Conservation (phyloP, 148 eudicot genomes). For the Rhododendron kiyosumense region DNA sequence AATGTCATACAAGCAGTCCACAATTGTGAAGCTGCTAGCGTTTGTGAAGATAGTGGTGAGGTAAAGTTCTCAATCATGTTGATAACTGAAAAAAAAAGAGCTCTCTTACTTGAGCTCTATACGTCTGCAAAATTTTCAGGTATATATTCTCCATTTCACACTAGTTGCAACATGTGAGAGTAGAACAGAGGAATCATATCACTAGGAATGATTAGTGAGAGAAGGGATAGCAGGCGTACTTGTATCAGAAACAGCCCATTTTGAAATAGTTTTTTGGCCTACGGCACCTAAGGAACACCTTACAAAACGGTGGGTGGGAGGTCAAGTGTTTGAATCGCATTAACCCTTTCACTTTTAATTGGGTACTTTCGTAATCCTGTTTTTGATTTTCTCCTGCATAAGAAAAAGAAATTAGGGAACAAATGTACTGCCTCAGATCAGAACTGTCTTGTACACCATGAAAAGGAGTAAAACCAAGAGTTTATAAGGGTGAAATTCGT, state of each 20-base stretch:
- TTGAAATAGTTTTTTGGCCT: neutral
- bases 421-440: neutral
- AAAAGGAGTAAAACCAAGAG: too few species aligned
- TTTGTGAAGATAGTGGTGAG: conserved; percentile 32
- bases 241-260: neutral
- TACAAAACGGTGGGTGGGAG: neutral
- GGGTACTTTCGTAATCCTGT: neutral
- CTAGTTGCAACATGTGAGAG: neutral
- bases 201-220: neutral
- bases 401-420: neutral
- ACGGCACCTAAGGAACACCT: neutral
- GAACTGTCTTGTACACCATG: neutral
- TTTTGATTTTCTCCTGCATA: neutral
- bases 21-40: conserved; percentile 25
- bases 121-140: neutral
- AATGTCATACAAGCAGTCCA: conserved; percentile 19
- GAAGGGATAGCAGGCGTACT: neutral
- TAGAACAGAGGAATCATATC: too few species aligned
- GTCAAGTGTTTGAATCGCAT: too few species aligned
- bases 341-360: neutral
- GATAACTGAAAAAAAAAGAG: neutral
- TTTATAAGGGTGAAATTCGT: neutral
- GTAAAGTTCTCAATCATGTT: conserved; percentile 18
- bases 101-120: neutral
- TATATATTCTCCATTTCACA: neutral